These are phyloP conservation scores for Trichoderma gamsii DNA, from an alignment of 495 filamentous ascomycete species.

Conservation along the genomic window DNA sequence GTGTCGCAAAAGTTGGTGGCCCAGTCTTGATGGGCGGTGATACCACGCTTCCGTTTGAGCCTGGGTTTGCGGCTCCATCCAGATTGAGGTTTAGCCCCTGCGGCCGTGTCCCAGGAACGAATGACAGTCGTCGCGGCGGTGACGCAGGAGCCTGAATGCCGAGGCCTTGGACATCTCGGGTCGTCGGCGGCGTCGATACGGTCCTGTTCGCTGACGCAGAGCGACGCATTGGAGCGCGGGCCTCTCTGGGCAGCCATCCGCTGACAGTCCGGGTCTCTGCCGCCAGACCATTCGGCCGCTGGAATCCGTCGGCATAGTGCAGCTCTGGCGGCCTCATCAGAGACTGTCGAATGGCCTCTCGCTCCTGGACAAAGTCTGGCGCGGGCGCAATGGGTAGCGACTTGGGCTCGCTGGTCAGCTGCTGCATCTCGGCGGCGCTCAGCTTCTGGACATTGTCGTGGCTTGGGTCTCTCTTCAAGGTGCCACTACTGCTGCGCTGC, in stretches of 20 bases:
- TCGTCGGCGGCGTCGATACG: constrained; percentile 17
- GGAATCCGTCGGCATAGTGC: neutral
- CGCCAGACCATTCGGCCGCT: neutral
- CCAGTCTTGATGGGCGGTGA: constrained; percentile 19
- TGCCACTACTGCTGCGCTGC: constrained; percentile 8
- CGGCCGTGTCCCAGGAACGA: constrained; percentile 28
- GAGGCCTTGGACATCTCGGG: neutral
- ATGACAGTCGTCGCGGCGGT: constrained; percentile 27
- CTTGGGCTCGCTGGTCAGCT: constrained; percentile 41
- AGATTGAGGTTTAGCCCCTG: constrained; percentile 24
- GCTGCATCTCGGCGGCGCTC: constrained; percentile 44
- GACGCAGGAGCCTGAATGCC: neutral
- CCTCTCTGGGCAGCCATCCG: constrained; percentile 3
- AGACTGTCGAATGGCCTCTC: constrained; percentile 3
- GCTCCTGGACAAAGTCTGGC: neutral
- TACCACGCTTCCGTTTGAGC: constrained; percentile 20
- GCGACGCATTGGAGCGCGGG: neutral
- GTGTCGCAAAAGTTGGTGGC: constrained; percentile 16
- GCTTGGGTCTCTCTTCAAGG: constrained; percentile 20
- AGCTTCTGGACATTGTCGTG: constrained; percentile 40
- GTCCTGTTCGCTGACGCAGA: constrained; percentile 2
- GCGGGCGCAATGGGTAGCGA: constrained; percentile 31
- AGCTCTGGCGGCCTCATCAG: neutral
- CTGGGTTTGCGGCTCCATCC: constrained; percentile 21
- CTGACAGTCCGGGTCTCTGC: neutral